Conservation (phyloP, 2,329 filamentous ascomycete genomes). For the Monosporascus sp. region DNA sequence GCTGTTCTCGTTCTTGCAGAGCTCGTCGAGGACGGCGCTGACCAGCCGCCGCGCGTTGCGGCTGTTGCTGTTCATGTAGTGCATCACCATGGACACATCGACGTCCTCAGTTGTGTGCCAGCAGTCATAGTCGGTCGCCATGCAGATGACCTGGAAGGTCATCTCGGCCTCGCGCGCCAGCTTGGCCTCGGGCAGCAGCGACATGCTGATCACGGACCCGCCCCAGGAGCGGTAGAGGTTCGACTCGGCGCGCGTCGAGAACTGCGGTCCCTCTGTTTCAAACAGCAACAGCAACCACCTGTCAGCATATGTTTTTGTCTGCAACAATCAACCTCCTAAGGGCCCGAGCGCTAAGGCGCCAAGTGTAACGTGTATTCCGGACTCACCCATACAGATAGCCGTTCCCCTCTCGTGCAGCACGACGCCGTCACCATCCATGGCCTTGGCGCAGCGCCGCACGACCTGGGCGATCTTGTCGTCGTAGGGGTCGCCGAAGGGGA, state of each 20-base stretch:
- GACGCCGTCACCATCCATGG: slow-evolving; percentile 78
- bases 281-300: background rate
- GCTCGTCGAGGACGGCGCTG: slow-evolving; percentile 79
- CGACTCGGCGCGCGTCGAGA: slow-evolving; percentile 92
- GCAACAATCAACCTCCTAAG: no score
- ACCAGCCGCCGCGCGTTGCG: slow-evolving; percentile 83
- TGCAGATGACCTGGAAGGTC: slow-evolving; percentile 97
- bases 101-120: slow-evolving; percentile 84
- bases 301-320: background rate
- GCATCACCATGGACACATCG: slow-evolving; percentile 95
- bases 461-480: slow-evolving; percentile 72
- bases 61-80: slow-evolving; percentile 90
- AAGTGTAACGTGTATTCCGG: no score
- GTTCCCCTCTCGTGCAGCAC: slow-evolving; percentile 79
- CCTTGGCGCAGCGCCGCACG: slow-evolving; percentile 69
- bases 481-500: slow-evolving; percentile 94
- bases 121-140: slow-evolving; percentile 99
- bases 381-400: slow-evolving; percentile 84
- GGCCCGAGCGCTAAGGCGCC: background rate
- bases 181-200: slow-evolving; percentile 89
- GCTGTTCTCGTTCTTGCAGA: slow-evolving; percentile 70
- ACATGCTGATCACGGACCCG: slow-evolving; percentile 98
- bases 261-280: slow-evolving; percentile 82
- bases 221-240: slow-evolving; percentile 94
- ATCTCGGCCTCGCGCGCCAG: slow-evolving; percentile 94